Evolutionary conservation across 352 stramenopile species (phyloP), one percentile per base, ranked within the genome.

Genomic region (Globisporangium spiculum): DNA sequence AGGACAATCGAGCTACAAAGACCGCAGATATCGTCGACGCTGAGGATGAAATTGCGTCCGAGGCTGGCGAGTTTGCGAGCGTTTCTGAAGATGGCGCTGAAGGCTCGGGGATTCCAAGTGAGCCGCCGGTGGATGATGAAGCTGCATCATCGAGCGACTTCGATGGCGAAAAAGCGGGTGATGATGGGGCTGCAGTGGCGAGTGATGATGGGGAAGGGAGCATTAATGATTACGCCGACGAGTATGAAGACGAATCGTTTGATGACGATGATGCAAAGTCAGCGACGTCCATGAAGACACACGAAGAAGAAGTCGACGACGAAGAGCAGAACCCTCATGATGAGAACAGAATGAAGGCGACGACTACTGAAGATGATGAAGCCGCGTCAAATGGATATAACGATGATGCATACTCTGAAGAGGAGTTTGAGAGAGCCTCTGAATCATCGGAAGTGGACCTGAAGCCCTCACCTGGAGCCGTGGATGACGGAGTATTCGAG

Each of bases 231-330:
- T 76, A 74, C 12, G 74, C 75, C 46, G 64, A 76, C 26, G 75
- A 78, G 8, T 83, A 85, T 27, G 71, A 75, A n/a, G 75, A 86
- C 34, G 81, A 86, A 34, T 80, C 75, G 7, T 90, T 88, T 46
- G 78, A 80, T 24, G 76, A 77, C 38, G 78, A 80, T 24, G 74
- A 75, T 48, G 72, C 26, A 14, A 69, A 77, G 3, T 73, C 72
- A 22, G 50, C 54, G 38, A 20, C 54, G 2, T 75, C 65, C 26
- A 24, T 67, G 60, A 55, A 62, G 34, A 67, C 20, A 53, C 3
- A 50, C 18, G 20, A 22, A 4, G 54, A 70, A 44, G 53, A 52
- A n/a, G 18, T 3, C 24, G n/a, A 8, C 1, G n/a, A 26, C 12
- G 53, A 65, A 50, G 41, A 22, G 18, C 41, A 50, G 18, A 20